Evolutionary conservation across 2,329 filamentous ascomycete species (phyloP).

Genomic region (Colletotrichum sp.): DNA sequence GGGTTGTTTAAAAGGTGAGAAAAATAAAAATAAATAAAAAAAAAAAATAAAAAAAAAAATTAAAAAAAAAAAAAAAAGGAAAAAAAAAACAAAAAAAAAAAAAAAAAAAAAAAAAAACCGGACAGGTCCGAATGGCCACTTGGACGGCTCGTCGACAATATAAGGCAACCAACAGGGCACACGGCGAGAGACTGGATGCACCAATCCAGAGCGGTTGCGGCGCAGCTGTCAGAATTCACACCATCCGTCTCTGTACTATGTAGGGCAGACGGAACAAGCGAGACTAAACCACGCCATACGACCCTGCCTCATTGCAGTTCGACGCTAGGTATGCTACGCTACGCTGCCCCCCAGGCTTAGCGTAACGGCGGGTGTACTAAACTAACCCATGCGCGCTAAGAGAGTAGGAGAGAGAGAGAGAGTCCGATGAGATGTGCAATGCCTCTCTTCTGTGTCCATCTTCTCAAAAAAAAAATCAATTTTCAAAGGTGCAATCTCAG

Average conservation of each 20-base stretch:
- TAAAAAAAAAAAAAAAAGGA: too few species aligned
- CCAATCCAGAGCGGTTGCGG: neutral
- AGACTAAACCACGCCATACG: neutral
- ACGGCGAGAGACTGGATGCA: neutral
- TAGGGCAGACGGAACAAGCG: conserved; percentile 9
- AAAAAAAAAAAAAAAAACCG: neutral
- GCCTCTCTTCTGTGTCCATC: neutral
- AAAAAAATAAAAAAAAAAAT: too few species aligned
- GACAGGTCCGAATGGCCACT: neutral
- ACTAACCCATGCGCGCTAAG: neutral
- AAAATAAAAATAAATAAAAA: too few species aligned
- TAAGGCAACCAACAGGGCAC: neutral
- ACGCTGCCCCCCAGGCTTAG: neutral
- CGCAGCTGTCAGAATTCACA: conserved; percentile 10
- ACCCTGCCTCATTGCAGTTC: neutral
- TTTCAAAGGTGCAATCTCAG: neutral
- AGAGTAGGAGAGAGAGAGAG: neutral
- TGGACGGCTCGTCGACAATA: neutral
- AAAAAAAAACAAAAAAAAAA: neutral
- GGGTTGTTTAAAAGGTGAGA: too few species aligned
- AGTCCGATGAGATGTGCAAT: neutral
- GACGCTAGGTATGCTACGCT: neutral
- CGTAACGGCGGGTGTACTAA: conserved; percentile 12
- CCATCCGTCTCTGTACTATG: neutral
- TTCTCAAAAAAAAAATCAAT: neutral